Evolutionary conservation across 2,329 filamentous ascomycete genomes (phyloP).

Genomic region (Fusarium nanum): DNA sequence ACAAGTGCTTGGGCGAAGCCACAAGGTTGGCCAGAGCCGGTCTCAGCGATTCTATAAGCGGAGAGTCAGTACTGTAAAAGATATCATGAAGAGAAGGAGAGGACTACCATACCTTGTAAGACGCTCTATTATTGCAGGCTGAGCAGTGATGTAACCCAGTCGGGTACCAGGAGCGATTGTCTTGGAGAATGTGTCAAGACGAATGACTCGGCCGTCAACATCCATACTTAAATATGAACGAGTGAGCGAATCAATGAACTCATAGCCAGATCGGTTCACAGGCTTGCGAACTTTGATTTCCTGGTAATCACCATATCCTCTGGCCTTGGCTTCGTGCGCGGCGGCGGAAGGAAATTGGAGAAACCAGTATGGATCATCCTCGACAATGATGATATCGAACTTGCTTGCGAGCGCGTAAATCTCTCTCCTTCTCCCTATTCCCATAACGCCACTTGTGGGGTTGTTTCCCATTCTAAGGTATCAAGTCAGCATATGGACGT

Average conservation of each 20-base stretch:
- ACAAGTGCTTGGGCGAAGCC: slow-evolving; percentile 91
- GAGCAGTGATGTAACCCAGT: slow-evolving; percentile 89
- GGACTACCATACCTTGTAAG: slow-evolving; percentile 56
- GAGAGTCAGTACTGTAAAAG: slow-evolving; percentile 9
- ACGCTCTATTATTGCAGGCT: slow-evolving; percentile 81
- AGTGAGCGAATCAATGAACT: slow-evolving; percentile 84
- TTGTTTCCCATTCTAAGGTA: slow-evolving; percentile 74
- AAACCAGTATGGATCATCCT: slow-evolving; percentile 97
- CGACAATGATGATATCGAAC: slow-evolving; percentile 90
- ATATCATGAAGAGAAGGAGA: neutral
- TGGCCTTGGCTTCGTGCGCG: slow-evolving; percentile 61
- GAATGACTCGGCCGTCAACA: slow-evolving; percentile 85
- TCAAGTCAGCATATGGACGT: neutral
- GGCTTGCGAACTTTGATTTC: slow-evolving; percentile 48
- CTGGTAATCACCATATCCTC: slow-evolving; percentile 51
- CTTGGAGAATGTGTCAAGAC: slow-evolving; percentile 94
- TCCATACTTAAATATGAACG: slow-evolving; percentile 87
- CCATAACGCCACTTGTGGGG: slow-evolving; percentile 81
- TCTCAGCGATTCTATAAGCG: slow-evolving; percentile 74
- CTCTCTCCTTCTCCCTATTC: slow-evolving; percentile 77
- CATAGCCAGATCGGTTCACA: slow-evolving; percentile 68
- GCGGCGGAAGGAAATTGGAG: slow-evolving; percentile 85
- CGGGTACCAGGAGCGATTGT: slow-evolving; percentile 90
- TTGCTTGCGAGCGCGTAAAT: slow-evolving; percentile 84
- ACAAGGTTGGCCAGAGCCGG: slow-evolving; percentile 83